Evolutionary conservation across 495 filamentous ascomycete species (phyloP), one percentile per base, ranked within the genome.

Genomic region (Parachaetomium inaequale): DNA sequence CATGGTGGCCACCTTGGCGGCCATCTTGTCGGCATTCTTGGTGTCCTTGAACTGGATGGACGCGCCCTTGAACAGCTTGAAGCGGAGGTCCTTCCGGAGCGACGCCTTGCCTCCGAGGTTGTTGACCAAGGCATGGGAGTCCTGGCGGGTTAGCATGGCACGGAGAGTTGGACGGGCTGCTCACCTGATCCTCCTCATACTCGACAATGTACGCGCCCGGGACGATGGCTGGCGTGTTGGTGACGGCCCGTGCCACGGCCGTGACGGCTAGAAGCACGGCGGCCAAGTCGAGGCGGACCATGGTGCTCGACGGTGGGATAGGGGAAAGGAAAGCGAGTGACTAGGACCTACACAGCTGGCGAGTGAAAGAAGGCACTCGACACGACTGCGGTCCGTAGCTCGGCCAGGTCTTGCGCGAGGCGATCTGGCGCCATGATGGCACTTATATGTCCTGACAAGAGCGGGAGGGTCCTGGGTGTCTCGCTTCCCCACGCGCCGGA

Each of bases 171-270:
- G 21, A 31, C 56, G 23, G 63, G 54, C 19, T 59, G 58, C 72
- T 66, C 71, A 80, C 78, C 68, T 74, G 68, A 52, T 74, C 70
- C 47, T 76, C 72, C 50, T 79, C 76, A 63, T 79, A 80, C 62
- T 81, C 78, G 50, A 81, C 72, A 61, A 81, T 78, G 68, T 79
- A 81, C 7, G 76, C 76, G 15, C 78, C 78, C 21, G 76, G 65
- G 53, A 81, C 63, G 34, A 68, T 58, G 4, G 42, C 26, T 2
- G 71, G 69, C 4, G 63, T 70, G 49, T 60, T 52, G 55, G 62
- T 63, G 21, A 66, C 61, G 55, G 70, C 69, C 34, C 66, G 64
- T 54, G 66, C 71, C 55, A 71, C 64, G 50, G 64, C 56, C 10
- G 66, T 63, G 26, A 68, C 71, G 50, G 74, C 70, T 57, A 79